These are phyloP conservation scores for Kalmusia sp. DNA, from an alignment of 2,329 filamentous ascomycete species.

Conservation along the genomic window DNA sequence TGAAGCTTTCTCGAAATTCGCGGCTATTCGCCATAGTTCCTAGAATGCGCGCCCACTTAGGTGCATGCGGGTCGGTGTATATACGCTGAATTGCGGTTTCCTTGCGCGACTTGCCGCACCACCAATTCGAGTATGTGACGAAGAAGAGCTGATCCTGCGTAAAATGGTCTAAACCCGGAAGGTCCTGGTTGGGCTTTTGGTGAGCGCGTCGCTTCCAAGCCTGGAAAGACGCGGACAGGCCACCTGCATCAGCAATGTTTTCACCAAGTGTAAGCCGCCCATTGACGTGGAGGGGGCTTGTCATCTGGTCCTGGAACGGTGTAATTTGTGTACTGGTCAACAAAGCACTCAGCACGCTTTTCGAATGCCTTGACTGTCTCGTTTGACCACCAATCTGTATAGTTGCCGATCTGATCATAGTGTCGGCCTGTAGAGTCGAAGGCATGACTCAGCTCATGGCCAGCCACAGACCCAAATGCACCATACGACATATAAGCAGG, in stretches of 20 bases:
- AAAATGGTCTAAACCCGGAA: conserved; percentile 64
- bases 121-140: conserved; percentile 66
- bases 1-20: conserved; percentile 72
- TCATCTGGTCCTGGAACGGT: conserved; percentile 62
- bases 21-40: conserved; percentile 72
- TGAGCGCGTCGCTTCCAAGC: conserved; percentile 67
- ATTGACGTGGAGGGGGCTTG: conserved; percentile 64
- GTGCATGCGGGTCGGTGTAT: conserved; percentile 71
- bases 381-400: conserved; percentile 70
- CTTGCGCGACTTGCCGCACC: conserved; percentile 69
- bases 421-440: conserved; percentile 70
- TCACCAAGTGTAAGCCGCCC: conserved; percentile 71
- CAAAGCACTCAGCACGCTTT: conserved; percentile 66
- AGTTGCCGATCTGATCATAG: conserved; percentile 68
- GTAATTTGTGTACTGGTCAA: conserved; percentile 69
- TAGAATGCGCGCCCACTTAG: conserved; percentile 63
- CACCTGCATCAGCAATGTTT: conserved; percentile 75
- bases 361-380: conserved; percentile 64
- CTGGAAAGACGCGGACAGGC: conserved; percentile 65
- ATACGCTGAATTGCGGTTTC: conserved; percentile 65
- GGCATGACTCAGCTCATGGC: conserved; percentile 73
- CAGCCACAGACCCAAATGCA: conserved; percentile 69
- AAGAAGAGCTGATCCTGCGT: conserved; percentile 73
- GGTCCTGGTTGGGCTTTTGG: conserved; percentile 52
- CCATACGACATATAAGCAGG: conserved; percentile 71